Conservation (phyloP, 2,329 filamentous ascomycete genomes). For the Pyrenochaeta sp. region DNA sequence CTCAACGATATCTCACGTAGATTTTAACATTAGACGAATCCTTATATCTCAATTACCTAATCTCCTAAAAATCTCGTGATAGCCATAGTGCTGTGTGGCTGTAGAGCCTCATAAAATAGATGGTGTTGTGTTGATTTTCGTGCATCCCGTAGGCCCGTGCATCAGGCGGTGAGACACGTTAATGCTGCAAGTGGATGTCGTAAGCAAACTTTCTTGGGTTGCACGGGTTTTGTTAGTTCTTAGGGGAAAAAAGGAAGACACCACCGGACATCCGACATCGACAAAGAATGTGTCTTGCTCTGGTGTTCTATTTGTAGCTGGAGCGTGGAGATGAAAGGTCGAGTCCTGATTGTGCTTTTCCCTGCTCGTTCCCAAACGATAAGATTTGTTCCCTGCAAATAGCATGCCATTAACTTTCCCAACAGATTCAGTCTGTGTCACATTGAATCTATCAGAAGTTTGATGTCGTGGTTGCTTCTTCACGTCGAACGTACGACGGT, state of each 20-base stretch:
- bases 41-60: too few species aligned
- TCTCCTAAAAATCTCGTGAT: too few species aligned
- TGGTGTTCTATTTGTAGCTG: not conserved
- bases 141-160: too few species aligned
- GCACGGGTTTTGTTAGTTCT: not conserved
- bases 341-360: not conserved
- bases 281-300: not conserved
- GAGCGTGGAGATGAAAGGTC: not conserved
- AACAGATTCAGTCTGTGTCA: not conserved
- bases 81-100: too few species aligned
- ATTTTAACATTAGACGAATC: too few species aligned
- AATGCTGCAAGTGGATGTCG: not conserved
- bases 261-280: too few species aligned
- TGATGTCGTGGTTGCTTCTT: not conserved
- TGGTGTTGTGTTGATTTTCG: too few species aligned
- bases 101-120: too few species aligned
- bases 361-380: too few species aligned
- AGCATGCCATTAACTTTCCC: too few species aligned
- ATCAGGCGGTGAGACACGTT: not conserved
- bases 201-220: not conserved
- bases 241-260: not conserved
- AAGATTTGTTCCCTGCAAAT: too few species aligned
- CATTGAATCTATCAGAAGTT: slow-evolving; percentile 1
- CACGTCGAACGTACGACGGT: not conserved
- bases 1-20: too few species aligned